These are phyloP conservation scores for Ogataea paradorogensis DNA, from an alignment of 805 yeast genomes.

Conservation along the genomic window DNA sequence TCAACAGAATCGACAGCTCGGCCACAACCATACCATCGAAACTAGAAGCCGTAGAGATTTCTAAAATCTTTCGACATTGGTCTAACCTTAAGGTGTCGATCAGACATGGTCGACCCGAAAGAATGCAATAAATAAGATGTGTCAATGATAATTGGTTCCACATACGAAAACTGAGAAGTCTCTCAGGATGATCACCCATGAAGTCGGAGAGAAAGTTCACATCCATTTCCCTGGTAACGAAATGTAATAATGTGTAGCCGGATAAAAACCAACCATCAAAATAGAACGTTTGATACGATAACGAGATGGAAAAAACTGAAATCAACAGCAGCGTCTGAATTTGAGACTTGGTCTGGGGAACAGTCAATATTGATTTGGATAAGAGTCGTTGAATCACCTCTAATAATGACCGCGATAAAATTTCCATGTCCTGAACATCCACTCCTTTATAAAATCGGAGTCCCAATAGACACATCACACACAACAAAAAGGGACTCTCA, in stretches of 20 bases:
- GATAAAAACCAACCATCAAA: constrained; percentile 71
- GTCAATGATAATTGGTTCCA: constrained; percentile 70
- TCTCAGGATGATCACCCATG: constrained; percentile 28
- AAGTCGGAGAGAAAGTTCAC: constrained; percentile 25
- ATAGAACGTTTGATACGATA: constrained; percentile 49
- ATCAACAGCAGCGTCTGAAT: constrained; percentile 62
- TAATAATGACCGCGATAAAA: constrained; percentile 38
- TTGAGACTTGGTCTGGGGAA: constrained; percentile 47
- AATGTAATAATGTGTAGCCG: constrained; percentile 60
- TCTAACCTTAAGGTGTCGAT: constrained; percentile 58
- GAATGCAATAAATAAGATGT: constrained; percentile 59
- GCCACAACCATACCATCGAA: constrained; percentile 77
- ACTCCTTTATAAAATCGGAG: constrained; percentile 39
- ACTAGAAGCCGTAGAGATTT: constrained; percentile 58
- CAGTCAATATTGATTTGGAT: constrained; percentile 39
- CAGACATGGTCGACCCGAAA: constrained; percentile 66
- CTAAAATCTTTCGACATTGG: constrained; percentile 56
- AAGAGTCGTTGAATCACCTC: constrained; percentile 46
- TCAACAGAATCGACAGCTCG: constrained; percentile 56
- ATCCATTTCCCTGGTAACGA: constrained; percentile 49
- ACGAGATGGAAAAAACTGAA: constrained; percentile 56
- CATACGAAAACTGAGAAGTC: constrained; percentile 49
- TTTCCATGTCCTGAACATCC: constrained; percentile 25
- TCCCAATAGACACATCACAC: constrained; percentile 59
- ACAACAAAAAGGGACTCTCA: constrained; percentile 56